These are phyloP conservation scores for Acer saccharum DNA, from an alignment of 345 rosid genomes.

Conservation along the genomic window DNA sequence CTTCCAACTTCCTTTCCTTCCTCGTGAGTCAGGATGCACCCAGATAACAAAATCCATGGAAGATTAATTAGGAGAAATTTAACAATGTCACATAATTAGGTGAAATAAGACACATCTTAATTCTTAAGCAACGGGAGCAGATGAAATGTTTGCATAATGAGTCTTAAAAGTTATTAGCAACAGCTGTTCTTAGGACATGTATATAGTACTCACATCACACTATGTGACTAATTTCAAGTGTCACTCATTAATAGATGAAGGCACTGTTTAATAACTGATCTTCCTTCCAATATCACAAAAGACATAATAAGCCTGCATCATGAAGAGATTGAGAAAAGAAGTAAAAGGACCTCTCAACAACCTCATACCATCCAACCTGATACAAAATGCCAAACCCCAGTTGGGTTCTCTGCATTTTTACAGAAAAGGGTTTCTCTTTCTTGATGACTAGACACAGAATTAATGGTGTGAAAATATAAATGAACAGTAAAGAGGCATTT, in stretches of 20 bases:
- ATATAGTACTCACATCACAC: too few relatives aligned
- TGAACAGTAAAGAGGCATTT: constrained; percentile 37
- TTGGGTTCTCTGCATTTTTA: constrained; percentile 22
- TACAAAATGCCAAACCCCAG: constrained; percentile 37
- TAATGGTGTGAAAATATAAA: constrained; percentile 36
- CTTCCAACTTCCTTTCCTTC: too few relatives aligned
- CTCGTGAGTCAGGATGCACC: neutral
- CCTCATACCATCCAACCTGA: constrained; percentile 18
- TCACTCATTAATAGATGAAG: neutral
- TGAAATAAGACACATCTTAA: neutral
- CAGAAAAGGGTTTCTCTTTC: constrained; percentile 40
- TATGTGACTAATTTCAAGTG: neutral
- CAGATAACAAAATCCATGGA: too few relatives aligned
- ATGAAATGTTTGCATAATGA: neutral
- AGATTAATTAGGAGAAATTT: neutral
- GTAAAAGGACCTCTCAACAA: constrained; percentile 22
- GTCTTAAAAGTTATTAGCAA: neutral
- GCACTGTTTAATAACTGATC: neutral
- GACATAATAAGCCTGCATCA: constrained; percentile 23
- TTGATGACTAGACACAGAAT: constrained; percentile 35
- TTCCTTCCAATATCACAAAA: constrained; percentile 8
- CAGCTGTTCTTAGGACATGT: neutral
- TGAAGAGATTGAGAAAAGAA: constrained; percentile 16
- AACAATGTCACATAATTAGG: constrained; percentile 1
- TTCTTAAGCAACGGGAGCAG: neutral